Evolutionary conservation across 202 grass and related monocot genomes (phyloP), one percentile per base, ranked within the genome.

Genomic region (Hordeum pubiflorum): DNA sequence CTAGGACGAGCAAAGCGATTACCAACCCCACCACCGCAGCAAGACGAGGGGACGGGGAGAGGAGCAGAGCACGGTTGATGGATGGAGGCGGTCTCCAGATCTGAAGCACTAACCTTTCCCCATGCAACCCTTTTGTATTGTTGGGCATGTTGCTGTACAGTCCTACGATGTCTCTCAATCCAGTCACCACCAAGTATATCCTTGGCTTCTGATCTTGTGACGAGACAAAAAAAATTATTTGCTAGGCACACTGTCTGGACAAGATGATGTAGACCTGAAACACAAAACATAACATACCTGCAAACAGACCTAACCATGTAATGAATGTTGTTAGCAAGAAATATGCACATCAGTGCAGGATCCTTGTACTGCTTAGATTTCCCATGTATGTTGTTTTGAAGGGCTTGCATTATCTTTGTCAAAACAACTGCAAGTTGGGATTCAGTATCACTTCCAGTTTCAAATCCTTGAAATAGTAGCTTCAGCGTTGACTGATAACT

Each of bases 241-340:
- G 74, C 74, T 54, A 69, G 31, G 67, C 27, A 63, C 5, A 65
- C 31, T 23, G 20, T 55, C 46, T 36, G 58, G 40, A 77, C 7
- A 87, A 59, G 57, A 33, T 9, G 37, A 77, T 80, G 72, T 33
- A 7, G 24, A 84, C 33, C 56, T 72, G 23, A 82, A 72, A 29
- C 21, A 82, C 9, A 74, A 34, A 69, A 62, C 5, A 5, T 34
- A 38, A 46, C 72, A 75, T 91, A 98, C 96, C 92, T 91, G 63
- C 82, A 69, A 69, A 98, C 69, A 81, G 78, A 95, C 72, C 69
- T 82, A 69, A 98, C 89, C 75, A 93, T 91, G 78, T 93, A 88
- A 43, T 93, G 92, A 56, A 98, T 80, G 69, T 93, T 98, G 73
- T 98, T 98, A 90, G 93, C 93, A 79, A 98, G 85, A 89, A 98